Evolutionary conservation across 2,329 filamentous ascomycete genomes (phyloP).

Genomic region (Colletotrichum higginsianum): DNA sequence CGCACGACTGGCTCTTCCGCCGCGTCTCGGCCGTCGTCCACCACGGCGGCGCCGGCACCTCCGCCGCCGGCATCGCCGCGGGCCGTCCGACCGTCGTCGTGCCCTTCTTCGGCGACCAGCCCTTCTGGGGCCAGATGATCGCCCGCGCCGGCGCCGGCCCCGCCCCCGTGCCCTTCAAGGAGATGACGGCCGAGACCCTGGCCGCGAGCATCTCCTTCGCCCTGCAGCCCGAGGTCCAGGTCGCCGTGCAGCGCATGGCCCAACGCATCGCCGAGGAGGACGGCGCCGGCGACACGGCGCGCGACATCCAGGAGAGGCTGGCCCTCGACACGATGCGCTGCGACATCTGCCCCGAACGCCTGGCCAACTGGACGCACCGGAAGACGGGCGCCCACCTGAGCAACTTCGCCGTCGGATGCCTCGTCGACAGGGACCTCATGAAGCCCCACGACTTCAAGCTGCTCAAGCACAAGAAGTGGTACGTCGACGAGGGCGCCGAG

Average conservation of each 20-base stretch:
- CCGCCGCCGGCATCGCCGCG: slow-evolving; percentile 73
- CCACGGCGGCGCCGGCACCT: slow-evolving; percentile 77
- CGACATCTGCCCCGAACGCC: slow-evolving; percentile 67
- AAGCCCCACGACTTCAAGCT: slow-evolving; percentile 72
- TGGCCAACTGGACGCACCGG: slow-evolving; percentile 75
- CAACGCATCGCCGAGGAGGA: slow-evolving; percentile 67
- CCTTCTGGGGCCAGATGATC: slow-evolving; percentile 77
- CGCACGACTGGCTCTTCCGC: slow-evolving; percentile 77
- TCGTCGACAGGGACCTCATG: slow-evolving; percentile 69
- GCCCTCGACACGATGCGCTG: slow-evolving; percentile 70
- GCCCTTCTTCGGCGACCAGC: slow-evolving; percentile 78
- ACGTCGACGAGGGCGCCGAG: slow-evolving; percentile 75
- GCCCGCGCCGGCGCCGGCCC: slow-evolving; percentile 73
- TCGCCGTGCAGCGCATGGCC: slow-evolving; percentile 59
- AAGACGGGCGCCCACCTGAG: slow-evolving; percentile 72
- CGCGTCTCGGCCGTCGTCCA: slow-evolving; percentile 72
- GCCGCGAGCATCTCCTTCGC: slow-evolving; percentile 68
- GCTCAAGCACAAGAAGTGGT: slow-evolving; percentile 65
- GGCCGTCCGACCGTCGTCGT: slow-evolving; percentile 75
- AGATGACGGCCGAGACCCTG: slow-evolving; percentile 70
- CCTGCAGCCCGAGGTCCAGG: slow-evolving; percentile 63
- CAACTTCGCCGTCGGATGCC: slow-evolving; percentile 71
- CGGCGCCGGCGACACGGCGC: slow-evolving; percentile 66
- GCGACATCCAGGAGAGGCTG: slow-evolving; percentile 69
- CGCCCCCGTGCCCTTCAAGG: slow-evolving; percentile 69